Base-by-base conservation (phyloP, 768 basidiomycete species). In the Hygrophorus pudorinus region DNA sequence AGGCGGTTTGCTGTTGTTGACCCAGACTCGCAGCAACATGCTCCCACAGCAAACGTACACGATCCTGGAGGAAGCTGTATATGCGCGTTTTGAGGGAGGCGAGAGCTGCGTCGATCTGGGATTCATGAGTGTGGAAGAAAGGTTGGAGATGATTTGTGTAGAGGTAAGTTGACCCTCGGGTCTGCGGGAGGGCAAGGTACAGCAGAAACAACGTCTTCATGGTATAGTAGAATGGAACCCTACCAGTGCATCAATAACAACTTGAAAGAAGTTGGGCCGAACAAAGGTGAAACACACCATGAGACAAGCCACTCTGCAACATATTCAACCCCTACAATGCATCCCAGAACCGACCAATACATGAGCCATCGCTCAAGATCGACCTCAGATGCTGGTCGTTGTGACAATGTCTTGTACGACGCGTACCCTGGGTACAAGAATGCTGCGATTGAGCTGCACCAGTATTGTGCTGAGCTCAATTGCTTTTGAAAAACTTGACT, bases 381-480 rank as follows among this genome's bases (percentile, higher is more conserved):
- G 41, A 72, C 75, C 54, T 89, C 86, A 0, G 81, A 82, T 1
- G 86, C 85, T 14, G 87, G 87, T n/a, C 88, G 73, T 53, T 85
- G 79, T 30, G 85, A 84, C 27, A 97, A 75, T 0, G 87, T 80
- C 69, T 97, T 97, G 70, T 93, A 97, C n/a, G 89, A 92, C 24
- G 90, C 87, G 65, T 97, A 97, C 17, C 85, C 86, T 0, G 92
- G 92, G 60, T 97, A 94, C 32, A 93, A 73, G 63, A 90, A 93
- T 14, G 82, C 87, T 4, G 70, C 71, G 29, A 75, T 62, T n/a
- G 82, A 81, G 59, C 85, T 86, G 33, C 20, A 44, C 29, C 35
- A 16, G 8, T 21, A 20, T 27, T 13, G 44, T 16, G 36, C 41
- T 13, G 40, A 10, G 40, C 29, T 32, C 16, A 37, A 48, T 29